Base-by-base conservation (phyloP, 2,329 filamentous ascomycete species). In the Clathrospora elynae region DNA sequence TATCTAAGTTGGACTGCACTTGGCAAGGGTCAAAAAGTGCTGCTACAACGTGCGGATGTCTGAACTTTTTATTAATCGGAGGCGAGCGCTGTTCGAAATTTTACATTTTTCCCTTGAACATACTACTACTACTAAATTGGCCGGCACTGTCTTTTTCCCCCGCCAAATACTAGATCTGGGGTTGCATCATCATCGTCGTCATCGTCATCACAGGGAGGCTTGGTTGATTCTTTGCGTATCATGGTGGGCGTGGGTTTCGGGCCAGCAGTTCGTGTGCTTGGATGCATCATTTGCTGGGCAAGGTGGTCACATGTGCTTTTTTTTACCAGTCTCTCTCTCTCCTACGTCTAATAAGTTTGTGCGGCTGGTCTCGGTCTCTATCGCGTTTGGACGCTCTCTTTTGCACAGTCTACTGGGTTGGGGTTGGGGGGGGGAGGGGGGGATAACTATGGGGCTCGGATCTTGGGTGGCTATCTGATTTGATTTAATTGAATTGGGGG, bases 161-260 rank as follows among this genome's bases (percentile, higher is more conserved):
- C 35, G 55, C 53, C 47, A 49, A 41, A 34, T n/a, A 53, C 42
- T 61, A 61, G 57, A 61, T 47, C 39, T 31, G 45, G 51, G 55
- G 51, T 51, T 59, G 57, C 57, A 54, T 61, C 34, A 56, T 35
- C 41, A n/a, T n/a, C n/a, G n/a, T n/a, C n/a, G n/a, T n/a, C n/a
- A n/a, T n/a, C n/a, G n/a, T n/a, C n/a, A n/a, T n/a, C n/a, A n/a
- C n/a, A n/a, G n/a, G 57, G 57, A 53, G 55, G 53, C 55, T 57
- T 49, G 49, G 52, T 50, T 51, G 53, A 49, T 53, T 50, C 50
- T 47, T 49, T 24, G 12, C 9, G 55, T 46, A 57, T 59, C 50
- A 56, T 56, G 45, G 46, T 46, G 51, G 55, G 55, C 51, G 48
- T 49, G 44, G 57, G 47, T 42, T 48, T n/a, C n/a, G 35, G 42